Evolutionary conservation across 192 early-diverging fungal genomes (phyloP).

Genomic region (Chytriomyces sp.): DNA sequence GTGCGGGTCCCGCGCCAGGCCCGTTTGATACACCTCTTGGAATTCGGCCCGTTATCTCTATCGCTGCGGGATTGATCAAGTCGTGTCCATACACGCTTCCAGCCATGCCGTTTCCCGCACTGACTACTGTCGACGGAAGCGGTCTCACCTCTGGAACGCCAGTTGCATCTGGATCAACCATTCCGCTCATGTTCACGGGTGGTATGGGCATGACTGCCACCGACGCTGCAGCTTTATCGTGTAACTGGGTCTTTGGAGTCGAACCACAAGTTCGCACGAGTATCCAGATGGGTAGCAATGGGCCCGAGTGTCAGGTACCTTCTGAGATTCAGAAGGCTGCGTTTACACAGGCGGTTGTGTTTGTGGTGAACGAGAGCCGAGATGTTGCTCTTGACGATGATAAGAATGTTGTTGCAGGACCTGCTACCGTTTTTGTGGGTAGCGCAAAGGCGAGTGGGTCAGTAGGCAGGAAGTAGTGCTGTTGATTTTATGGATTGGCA

Average conservation of each 20-base stretch:
- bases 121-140: constrained; percentile 15
- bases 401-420: constrained; percentile 50
- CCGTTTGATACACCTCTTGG: constrained; percentile 58
- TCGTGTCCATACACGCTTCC: constrained; percentile 49
- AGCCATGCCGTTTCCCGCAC: constrained; percentile 41
- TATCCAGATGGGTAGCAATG: neutral
- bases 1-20: constrained; percentile 35
- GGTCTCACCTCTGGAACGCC: neutral
- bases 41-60: constrained; percentile 47
- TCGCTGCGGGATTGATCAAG: constrained; percentile 57
- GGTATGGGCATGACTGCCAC: constrained; percentile 37
- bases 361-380: constrained; percentile 42
- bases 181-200: constrained; percentile 2
- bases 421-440: constrained; percentile 28
- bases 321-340: neutral
- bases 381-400: constrained; percentile 47
- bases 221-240: neutral
- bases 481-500: too few relatives aligned
- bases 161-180: neutral
- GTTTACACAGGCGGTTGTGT: constrained; percentile 41
- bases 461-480: too few relatives aligned
- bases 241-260: constrained; percentile 16
- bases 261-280: neutral
- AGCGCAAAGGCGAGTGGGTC: too few relatives aligned
- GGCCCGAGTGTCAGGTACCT: constrained; percentile 1